These are phyloP conservation scores for Echria macrotheca DNA, from an alignment of 495 filamentous ascomycete species.

Conservation along the genomic window DNA sequence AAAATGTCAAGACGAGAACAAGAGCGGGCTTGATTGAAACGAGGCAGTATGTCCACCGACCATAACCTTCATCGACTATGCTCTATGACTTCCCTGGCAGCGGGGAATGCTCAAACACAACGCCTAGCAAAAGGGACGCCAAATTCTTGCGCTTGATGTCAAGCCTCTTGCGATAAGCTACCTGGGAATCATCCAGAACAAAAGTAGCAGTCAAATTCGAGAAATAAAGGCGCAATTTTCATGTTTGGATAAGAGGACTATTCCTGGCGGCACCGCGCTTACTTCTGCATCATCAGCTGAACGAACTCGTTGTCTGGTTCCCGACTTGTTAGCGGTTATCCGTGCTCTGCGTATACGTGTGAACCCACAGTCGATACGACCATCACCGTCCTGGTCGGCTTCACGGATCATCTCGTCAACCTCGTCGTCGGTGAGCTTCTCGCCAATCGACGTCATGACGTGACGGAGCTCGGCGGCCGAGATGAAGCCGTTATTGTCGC, in stretches of 20 bases:
- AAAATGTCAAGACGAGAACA: too few species aligned
- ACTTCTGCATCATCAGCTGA: slow-evolving; percentile 99
- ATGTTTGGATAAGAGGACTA: too few species aligned
- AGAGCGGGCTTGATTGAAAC: too few species aligned
- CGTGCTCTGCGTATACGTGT: not conserved
- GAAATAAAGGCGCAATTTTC: too few species aligned
- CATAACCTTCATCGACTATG: too few species aligned
- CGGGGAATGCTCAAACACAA: too few species aligned
- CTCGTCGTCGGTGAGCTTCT: slow-evolving; percentile 99
- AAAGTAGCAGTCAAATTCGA: not conserved
- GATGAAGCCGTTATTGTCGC: slow-evolving; percentile 99
- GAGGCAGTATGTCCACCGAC: too few species aligned
- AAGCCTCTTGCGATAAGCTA: not conserved
- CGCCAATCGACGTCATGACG: slow-evolving; percentile 98
- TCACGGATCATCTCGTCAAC: slow-evolving; percentile 99
- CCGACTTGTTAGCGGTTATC: too few species aligned
- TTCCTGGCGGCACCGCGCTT: slow-evolving; percentile 31
- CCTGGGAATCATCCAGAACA: not conserved
- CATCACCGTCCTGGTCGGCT: slow-evolving; percentile 98
- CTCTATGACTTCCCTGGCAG: too few species aligned
- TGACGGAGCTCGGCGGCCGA: slow-evolving; percentile 95
- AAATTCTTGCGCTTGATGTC: too few species aligned
- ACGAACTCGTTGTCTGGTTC: slow-evolving; percentile 99
- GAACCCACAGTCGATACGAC: slow-evolving; percentile 81
- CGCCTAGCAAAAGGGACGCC: too few species aligned